Evolutionary conservation across 352 stramenopile genomes (phyloP).

Genomic region (Phytophthora aleatoria): DNA sequence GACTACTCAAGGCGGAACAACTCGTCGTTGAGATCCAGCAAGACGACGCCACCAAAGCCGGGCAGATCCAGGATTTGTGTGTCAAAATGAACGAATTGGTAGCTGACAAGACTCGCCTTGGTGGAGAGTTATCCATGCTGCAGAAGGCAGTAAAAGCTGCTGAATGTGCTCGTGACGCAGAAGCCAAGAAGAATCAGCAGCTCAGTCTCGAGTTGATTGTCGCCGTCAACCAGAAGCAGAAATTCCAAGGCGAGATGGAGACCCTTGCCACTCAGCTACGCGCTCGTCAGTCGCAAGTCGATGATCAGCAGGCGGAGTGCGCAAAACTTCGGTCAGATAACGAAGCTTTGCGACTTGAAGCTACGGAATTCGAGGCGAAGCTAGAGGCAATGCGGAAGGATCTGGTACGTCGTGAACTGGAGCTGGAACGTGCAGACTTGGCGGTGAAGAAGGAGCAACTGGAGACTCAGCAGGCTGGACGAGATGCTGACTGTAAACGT

Average conservation of each 20-base stretch:
- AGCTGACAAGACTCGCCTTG: conserved; percentile 42
- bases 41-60: conserved; percentile 56
- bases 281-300: conserved; percentile 22
- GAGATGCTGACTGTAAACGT: conserved; percentile 34
- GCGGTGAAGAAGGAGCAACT: conserved; percentile 36
- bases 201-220: conserved; percentile 72
- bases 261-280: conserved; percentile 24
- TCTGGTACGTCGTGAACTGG: conserved; percentile 46
- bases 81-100: conserved; percentile 62
- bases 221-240: conserved; percentile 71
- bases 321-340: conserved; percentile 26
- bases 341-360: conserved; percentile 22
- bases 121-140: conserved; percentile 43
- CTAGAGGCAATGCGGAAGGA: conserved; percentile 48
- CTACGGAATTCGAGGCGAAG: conserved; percentile 23
- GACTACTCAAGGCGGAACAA: conserved; percentile 64
- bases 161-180: conserved; percentile 34
- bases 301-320: conserved; percentile 14
- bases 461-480: conserved; percentile 42
- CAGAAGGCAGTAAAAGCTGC: conserved; percentile 38
- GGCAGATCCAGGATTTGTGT: conserved; percentile 61
- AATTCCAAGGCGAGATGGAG: conserved; percentile 42
- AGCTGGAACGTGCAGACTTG: conserved; percentile 51
- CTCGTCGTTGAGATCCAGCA: conserved; percentile 69
- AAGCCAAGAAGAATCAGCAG: conserved; percentile 72